Evolutionary conservation across 345 rosid genomes (phyloP), one percentile per base, ranked within the genome.

Genomic region (Cochlearia excelsa): DNA sequence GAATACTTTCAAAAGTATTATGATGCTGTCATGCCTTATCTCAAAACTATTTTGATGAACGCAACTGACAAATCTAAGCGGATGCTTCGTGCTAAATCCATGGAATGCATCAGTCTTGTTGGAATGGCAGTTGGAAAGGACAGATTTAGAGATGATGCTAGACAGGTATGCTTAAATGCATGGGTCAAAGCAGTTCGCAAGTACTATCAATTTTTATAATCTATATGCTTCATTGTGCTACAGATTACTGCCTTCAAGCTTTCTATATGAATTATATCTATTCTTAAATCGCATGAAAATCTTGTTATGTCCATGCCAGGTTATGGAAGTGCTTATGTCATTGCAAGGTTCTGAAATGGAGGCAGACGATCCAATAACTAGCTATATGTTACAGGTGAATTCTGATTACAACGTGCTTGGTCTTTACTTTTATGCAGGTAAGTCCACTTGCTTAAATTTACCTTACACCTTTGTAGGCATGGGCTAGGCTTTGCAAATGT

Each of bases 101-200:
- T 94, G 99, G 99, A 94, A 67, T 94, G 99, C 81, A 94, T 94
- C 62, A 94, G 99, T 79, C 81, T 94, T 64, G 99, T 94, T 74
- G 99, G 99, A 61, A 94, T 94, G 99, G 99, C 99, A 68, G 99
- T 94, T 51, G 99, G 99, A 62, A 94, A 94, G 75, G 96, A 94
- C 52, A 94, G 87, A 78, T 94, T 94, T 68, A 87, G 81, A 75
- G 90, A 81, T 53, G 99, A 94, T 53, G 99, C 99, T n/a, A 90
- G 87, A 61, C 96, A 93, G 99, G 99, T 93, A 78, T 26, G 58
- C 6, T 2, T 26, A 38, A 37, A 7, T 38, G 54, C 41, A 54
- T 51, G 54, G 55, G 41, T 46, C 46, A 44, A 9, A 29, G 8
- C 33, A 63, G 49, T 30, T 52, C 23, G 33, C 4, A 10, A 39